These are phyloP conservation scores for Diaporthe batatas DNA, from an alignment of 2,329 filamentous ascomycete species.

Conservation along the genomic window DNA sequence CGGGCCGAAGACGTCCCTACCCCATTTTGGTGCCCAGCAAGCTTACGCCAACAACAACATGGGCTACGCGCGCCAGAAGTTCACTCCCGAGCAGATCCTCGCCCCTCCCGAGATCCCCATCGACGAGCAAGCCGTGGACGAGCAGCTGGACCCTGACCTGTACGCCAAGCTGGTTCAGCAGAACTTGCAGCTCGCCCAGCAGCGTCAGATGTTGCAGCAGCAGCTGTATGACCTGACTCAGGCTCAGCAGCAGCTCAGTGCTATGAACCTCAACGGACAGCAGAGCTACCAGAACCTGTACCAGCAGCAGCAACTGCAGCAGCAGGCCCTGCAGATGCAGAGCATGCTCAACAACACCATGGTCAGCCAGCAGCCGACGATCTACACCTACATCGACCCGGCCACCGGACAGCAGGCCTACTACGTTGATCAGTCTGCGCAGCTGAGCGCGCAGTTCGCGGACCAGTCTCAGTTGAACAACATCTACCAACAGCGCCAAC, in stretches of 20 bases:
- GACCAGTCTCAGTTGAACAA: conserved; percentile 46
- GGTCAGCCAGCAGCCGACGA: conserved; percentile 74
- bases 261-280: conserved; percentile 75
- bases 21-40: conserved; percentile 52
- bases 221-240: conserved; percentile 88
- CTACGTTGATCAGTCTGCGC: conserved; percentile 77
- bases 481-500: conserved; percentile 61
- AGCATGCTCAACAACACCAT: conserved; percentile 61
- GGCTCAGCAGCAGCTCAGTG: conserved; percentile 85
- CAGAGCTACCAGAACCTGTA: conserved; percentile 74
- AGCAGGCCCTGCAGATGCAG: conserved; percentile 77
- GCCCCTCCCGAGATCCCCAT: conserved; percentile 86
- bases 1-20: conserved; percentile 70
- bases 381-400: conserved; percentile 88
- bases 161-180: conserved; percentile 92
- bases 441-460: conserved; percentile 49
- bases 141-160: conserved; percentile 85
- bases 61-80: conserved; percentile 57
- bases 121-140: conserved; percentile 72
- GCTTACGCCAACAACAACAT: conserved; percentile 43
- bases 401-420: conserved; percentile 87
- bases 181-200: conserved; percentile 91
- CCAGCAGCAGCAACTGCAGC: conserved; percentile 56
- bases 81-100: conserved; percentile 90
- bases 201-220: conserved; percentile 95